Conservation (phyloP, 2,329 filamentous ascomycete genomes). For the Fusarium udum region DNA sequence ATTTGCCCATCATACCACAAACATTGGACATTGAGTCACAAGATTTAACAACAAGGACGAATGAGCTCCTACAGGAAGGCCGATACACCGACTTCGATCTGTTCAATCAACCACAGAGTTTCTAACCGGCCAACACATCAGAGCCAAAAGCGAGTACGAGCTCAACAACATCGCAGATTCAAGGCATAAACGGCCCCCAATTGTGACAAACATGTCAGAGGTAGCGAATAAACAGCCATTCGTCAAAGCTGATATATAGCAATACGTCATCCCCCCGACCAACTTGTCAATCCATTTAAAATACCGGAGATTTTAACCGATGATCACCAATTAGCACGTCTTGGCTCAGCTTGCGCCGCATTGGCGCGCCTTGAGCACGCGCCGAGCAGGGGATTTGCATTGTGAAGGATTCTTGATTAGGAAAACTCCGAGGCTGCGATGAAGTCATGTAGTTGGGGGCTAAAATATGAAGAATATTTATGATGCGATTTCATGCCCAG, state of each 20-base stretch:
- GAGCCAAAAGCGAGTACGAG: accelerated
- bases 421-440: background rate
- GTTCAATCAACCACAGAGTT: background rate
- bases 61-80: background rate
- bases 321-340: background rate
- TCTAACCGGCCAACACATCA: background rate
- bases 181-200: background rate
- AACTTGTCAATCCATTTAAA: background rate
- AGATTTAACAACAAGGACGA: background rate
- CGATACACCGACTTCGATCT: background rate
- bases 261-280: background rate
- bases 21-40: background rate
- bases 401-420: background rate
- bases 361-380: background rate
- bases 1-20: accelerated
- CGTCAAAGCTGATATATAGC: background rate
- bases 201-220: background rate
- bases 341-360: background rate
- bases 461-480: background rate
- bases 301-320: background rate
- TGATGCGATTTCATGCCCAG: background rate
- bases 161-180: background rate
- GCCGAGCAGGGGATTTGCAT: background rate
- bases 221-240: background rate
- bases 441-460: background rate